phyloP scores from a whole-genome alignment of 768 basidiomycete genomes.

The Cystoderma amianthinum region DNA sequence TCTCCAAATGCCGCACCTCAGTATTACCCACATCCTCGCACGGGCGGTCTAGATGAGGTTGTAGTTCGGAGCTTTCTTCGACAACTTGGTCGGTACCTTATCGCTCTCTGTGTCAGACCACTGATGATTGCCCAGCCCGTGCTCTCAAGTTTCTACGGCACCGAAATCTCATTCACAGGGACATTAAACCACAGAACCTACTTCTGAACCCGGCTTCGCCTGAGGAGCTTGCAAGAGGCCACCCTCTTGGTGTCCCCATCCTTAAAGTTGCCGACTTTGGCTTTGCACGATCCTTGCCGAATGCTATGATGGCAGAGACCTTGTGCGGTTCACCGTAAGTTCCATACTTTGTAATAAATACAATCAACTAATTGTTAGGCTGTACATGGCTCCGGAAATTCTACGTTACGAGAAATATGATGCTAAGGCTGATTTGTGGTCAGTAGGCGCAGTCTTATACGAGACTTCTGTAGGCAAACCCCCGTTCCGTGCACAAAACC shows the following conservation, averaged over 20 bases:
- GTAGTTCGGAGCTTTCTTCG: constrained; percentile 89
- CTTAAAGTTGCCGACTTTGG: constrained; percentile 98
- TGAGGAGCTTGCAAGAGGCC: constrained; percentile 78
- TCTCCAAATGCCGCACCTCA: constrained; percentile 60
- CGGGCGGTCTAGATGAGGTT: constrained; percentile 85
- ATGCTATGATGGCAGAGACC: constrained; percentile 94
- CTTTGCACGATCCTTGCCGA: constrained; percentile 89
- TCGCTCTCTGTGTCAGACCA: no score
- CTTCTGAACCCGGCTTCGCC: constrained; percentile 78
- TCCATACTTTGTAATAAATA: background rate
- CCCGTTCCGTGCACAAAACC: constrained; percentile 93
- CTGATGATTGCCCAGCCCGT: constrained; percentile 58
- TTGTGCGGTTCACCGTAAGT: constrained; percentile 93
- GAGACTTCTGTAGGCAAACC: constrained; percentile 94
- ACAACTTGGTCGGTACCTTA: constrained; percentile 62
- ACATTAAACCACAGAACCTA: constrained; percentile 98
- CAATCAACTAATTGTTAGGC: constrained; percentile 31
- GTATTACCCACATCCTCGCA: constrained; percentile 88
- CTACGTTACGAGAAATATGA: constrained; percentile 96
- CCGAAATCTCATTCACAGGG: constrained; percentile 88
- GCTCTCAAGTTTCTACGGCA: constrained; percentile 90
- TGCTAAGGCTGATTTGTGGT: constrained; percentile 97
- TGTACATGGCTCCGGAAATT: constrained; percentile 99
- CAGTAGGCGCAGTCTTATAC: constrained; percentile 92
- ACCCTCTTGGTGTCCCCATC: constrained; percentile 88